Base-by-base conservation (phyloP, 352 stramenopile genomes). In the Phytopythium aichiense region DNA sequence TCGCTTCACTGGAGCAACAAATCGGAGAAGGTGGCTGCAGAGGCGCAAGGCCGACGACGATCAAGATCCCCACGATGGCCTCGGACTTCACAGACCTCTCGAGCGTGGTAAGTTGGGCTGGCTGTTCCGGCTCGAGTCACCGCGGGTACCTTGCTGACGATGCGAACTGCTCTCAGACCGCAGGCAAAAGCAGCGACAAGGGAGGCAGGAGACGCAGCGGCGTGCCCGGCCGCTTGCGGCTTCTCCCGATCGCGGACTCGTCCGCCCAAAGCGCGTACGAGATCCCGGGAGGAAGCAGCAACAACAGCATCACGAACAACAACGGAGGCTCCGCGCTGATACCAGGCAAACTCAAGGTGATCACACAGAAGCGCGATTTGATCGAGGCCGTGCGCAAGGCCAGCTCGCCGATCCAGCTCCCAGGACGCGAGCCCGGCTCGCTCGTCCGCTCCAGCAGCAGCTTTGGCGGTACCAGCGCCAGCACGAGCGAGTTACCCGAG, bases 381-480 rank as follows among this genome's bases (percentile, higher is more conserved):
- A 69, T 91, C 30, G 84, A 94, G 31, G 84, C 84, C 20, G 84
- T 92, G 45, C 81, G 84, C 20, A 88, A 89, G 62, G 74, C 81
- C 15, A 94, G 81, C 60, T 79, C 79, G 20, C 84, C 82, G 0
- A 85, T 92, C 50, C 58, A 84, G 37, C 42, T 94, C 11, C 81
- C 79, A 15, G 63, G 66, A 2, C 65, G 79, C n/a, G 73, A 79
- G 0, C 25, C 20, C 23, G 52, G 49, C 16, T 58, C 35, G 13
- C 38, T 58, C 12, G 23, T 40, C 4, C 52, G 52, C 8, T 46
- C 52, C n/a, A 58, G 52, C 38, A 58, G 52, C 31, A 40, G 35
- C 35, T 15, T 40, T 8, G 31, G 18, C 30, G 28, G 8, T 4
- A 23, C 37, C 5, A 50, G 30, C 11, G 61, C 23, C 23, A 57